Percentiles rank a stretch among this genome's conserved stretches.
Evolutionary conservation across 2,329 filamentous ascomycete genomes (phyloP).

Genomic region (Helotiales sp.): DNA sequence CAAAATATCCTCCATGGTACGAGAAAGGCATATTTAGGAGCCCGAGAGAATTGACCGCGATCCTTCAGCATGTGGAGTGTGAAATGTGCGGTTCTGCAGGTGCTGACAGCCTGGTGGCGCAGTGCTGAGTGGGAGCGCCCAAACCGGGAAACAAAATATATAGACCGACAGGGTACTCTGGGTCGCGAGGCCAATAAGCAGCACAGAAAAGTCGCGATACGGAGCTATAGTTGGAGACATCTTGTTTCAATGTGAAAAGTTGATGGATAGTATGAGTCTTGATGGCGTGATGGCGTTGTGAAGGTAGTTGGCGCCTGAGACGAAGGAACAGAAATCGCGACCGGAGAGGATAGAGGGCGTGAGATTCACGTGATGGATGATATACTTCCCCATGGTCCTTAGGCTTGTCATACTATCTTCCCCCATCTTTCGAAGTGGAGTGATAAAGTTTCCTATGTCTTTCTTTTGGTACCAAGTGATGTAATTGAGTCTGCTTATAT

Average conservation of each 20-base stretch:
- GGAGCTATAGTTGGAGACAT: neutral
- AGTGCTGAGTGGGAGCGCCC: neutral
- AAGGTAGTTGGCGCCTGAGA: neutral
- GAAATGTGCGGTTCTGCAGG: neutral
- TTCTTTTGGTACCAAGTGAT: no score
- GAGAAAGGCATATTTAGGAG: neutral
- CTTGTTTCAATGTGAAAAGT: no score
- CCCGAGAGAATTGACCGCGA: conserved; percentile 1
- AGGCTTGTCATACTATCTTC: no score
- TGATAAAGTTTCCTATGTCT: no score
- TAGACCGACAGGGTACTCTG: neutral
- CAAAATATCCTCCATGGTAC: neutral
- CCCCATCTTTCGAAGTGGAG: no score
- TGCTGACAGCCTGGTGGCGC: neutral
- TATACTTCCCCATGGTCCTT: no score
- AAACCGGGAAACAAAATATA: neutral
- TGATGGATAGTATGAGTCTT: no score
- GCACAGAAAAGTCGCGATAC: neutral
- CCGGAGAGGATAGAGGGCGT: neutral
- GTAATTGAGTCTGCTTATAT: no score
- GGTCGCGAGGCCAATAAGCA: neutral
- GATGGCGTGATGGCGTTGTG: no score
- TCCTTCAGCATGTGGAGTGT: neutral
- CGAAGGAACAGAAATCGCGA: neutral
- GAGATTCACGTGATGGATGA: neutral